Conservation (phyloP, 1,139 yeast genomes). For the Cylindricascospora bacillispora region DNA sequence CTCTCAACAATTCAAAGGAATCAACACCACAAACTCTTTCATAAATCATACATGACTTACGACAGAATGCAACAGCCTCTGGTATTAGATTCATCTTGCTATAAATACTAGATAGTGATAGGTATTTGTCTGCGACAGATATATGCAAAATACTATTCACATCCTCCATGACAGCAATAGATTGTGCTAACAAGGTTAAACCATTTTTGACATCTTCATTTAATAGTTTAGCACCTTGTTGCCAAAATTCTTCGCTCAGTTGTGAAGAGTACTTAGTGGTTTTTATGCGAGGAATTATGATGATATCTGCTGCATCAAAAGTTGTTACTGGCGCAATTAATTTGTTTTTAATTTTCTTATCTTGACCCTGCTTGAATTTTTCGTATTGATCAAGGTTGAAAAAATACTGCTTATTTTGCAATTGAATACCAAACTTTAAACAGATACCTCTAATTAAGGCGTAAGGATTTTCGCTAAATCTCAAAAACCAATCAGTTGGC, state of each 20-base stretch:
- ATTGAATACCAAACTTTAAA: constrained; percentile 74
- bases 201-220: constrained; percentile 34
- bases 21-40: constrained; percentile 80
- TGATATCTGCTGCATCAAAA: constrained; percentile 51
- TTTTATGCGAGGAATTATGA: constrained; percentile 63
- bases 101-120: constrained; percentile 53
- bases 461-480: constrained; percentile 27
- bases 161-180: constrained; percentile 66
- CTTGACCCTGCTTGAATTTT: constrained; percentile 27
- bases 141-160: constrained; percentile 72
- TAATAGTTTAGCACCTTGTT: constrained; percentile 47
- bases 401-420: constrained; percentile 36
- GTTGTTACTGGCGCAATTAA: constrained; percentile 25
- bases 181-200: constrained; percentile 49
- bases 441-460: constrained; percentile 64
- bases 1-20: constrained; percentile 59
- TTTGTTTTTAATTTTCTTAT: constrained; percentile 27
- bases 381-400: constrained; percentile 36
- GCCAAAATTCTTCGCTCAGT: constrained; percentile 68
- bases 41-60: constrained; percentile 58
- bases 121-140: constrained; percentile 62
- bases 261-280: constrained; percentile 55
- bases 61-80: constrained; percentile 56
- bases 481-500: constrained; percentile 35
- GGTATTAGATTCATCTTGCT: constrained; percentile 44